These are phyloP conservation scores for Suaeda aralocaspica DNA, from an alignment of 148 eudicot species.

Conservation along the genomic window DNA sequence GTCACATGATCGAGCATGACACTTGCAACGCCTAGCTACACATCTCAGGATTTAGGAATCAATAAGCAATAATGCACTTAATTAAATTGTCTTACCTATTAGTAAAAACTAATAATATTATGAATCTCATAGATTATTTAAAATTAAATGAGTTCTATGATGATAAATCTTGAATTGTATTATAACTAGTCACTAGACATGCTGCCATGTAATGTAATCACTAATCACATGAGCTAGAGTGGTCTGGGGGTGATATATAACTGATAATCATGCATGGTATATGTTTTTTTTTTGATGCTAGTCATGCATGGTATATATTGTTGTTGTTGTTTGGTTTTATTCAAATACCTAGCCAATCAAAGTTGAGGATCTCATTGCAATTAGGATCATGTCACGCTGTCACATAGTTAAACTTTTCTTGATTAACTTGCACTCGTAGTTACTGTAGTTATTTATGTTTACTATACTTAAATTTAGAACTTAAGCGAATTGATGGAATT, in stretches of 20 bases:
- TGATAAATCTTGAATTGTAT: constrained; percentile 14
- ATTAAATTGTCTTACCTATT: background rate
- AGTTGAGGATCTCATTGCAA: constrained; percentile 12
- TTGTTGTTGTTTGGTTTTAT: background rate
- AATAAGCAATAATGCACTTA: constrained; percentile 19
- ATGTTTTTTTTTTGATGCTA: background rate
- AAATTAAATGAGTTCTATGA: constrained; percentile 1
- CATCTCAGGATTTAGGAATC: constrained; percentile 14
- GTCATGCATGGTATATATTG: background rate
- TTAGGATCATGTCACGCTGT: constrained; percentile 2
- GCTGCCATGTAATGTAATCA: constrained; percentile 11
- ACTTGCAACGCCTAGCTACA: background rate
- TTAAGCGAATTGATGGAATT: too few relatives aligned
- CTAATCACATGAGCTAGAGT: too few relatives aligned
- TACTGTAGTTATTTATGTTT: background rate
- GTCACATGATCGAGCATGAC: constrained; percentile 26
- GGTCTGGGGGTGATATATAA: too few relatives aligned
- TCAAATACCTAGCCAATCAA: constrained; percentile 2
- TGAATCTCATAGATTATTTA: constrained; percentile 10
- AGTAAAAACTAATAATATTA: background rate
- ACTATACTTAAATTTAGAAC: background rate
- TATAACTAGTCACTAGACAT: background rate
- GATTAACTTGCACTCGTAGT: too few relatives aligned
- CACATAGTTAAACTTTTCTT: too few relatives aligned
- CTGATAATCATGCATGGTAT: background rate